Percentiles rank a stretch among this genome's conserved stretches.
phyloP scores from a whole-genome alignment of 2,329 filamentous ascomycete genomes.

The Coniella lustricola region DNA sequence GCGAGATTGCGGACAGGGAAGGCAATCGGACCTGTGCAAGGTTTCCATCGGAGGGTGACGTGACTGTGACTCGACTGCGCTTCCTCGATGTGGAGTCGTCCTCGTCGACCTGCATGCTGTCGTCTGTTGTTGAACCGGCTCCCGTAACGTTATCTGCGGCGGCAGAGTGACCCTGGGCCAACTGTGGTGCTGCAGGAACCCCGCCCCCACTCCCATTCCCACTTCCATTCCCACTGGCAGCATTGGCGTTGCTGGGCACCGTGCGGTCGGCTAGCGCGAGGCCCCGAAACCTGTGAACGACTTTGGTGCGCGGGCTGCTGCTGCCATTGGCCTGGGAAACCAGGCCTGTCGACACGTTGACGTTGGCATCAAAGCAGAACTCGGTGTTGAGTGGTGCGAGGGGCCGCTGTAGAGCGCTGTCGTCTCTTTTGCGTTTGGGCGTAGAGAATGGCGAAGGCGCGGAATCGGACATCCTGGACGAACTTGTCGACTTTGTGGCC shows the following conservation, averaged over 20 bases:
- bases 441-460: constrained; percentile 20
- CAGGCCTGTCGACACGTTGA: constrained; percentile 16
- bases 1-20: constrained; percentile 20
- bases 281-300: constrained; percentile 46
- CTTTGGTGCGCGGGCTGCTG: constrained; percentile 45
- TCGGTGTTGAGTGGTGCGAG: constrained; percentile 15
- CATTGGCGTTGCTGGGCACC: constrained; percentile 14
- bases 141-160: constrained; percentile 2
- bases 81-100: constrained; percentile 19
- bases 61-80: constrained; percentile 7
- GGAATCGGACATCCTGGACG: constrained; percentile 7
- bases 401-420: constrained; percentile 16
- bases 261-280: constrained; percentile 31
- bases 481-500: neutral
- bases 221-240: neutral
- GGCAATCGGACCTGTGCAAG: neutral
- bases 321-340: constrained; percentile 36
- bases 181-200: constrained; percentile 22
- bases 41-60: neutral
- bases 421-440: constrained; percentile 24
- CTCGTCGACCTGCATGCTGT: constrained; percentile 9
- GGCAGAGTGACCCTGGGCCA: neutral
- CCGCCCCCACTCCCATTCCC: constrained; percentile 35
- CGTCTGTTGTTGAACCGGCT: neutral
- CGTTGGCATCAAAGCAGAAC: constrained; percentile 40